Conservation (phyloP, 352 stramenopile species). For the Pythium myriotylum region DNA sequence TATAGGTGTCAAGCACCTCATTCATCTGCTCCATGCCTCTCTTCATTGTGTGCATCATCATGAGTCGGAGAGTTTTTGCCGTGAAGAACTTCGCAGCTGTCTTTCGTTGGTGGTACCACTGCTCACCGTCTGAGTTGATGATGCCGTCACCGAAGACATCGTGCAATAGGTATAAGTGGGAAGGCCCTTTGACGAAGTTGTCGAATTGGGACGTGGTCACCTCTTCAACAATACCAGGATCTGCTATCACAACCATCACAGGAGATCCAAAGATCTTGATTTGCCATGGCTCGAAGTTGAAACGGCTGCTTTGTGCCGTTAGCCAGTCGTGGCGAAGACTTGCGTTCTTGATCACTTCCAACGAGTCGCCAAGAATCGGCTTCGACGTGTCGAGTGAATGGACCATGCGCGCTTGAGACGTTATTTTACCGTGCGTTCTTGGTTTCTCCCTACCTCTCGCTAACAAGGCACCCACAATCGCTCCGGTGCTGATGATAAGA, state of each 20-base stretch:
- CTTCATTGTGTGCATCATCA: slow-evolving; percentile 25
- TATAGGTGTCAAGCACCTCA: slow-evolving; percentile 6
- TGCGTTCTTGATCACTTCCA: slow-evolving; percentile 34
- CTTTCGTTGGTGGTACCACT: slow-evolving; percentile 39
- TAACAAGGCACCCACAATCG: background rate
- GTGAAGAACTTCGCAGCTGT: slow-evolving; percentile 37
- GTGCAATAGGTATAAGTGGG: slow-evolving; percentile 17
- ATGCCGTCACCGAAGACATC: slow-evolving; percentile 32
- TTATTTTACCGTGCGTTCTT: background rate
- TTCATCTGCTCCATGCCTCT: slow-evolving; percentile 18
- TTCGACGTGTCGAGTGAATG: slow-evolving; percentile 19
- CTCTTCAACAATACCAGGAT: slow-evolving; percentile 29
- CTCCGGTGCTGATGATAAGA: background rate
- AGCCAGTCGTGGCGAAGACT: slow-evolving; percentile 52
- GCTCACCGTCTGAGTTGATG: slow-evolving; percentile 29
- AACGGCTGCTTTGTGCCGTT: slow-evolving; percentile 12
- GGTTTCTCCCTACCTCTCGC: background rate
- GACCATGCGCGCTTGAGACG: slow-evolving; percentile 3
- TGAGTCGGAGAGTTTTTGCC: slow-evolving; percentile 25
- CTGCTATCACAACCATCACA: slow-evolving; percentile 23
- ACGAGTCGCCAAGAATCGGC: slow-evolving; percentile 46
- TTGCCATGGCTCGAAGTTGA: slow-evolving; percentile 25
- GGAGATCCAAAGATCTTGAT: slow-evolving; percentile 22
- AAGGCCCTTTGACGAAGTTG: slow-evolving; percentile 33
- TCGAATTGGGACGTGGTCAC: slow-evolving; percentile 36